A percentile compares a stretch with the other conserved stretches of the same genome.
These are phyloP conservation scores for Aspergillus cejpii DNA, from an alignment of 2,329 filamentous ascomycete species.

Conservation along the genomic window DNA sequence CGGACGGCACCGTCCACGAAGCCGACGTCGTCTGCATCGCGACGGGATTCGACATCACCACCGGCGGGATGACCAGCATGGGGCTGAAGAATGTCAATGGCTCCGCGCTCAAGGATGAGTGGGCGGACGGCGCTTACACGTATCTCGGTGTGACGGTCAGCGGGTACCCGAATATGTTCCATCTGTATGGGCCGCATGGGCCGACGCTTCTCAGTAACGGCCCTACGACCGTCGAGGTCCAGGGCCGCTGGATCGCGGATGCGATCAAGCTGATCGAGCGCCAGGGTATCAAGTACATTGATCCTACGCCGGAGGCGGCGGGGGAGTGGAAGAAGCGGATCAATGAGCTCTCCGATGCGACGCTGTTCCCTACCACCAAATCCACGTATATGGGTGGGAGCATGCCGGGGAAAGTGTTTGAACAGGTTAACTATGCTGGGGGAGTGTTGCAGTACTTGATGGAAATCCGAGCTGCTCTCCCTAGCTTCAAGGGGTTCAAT, in stretches of 20 bases:
- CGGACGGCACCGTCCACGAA: slow-evolving; percentile 34
- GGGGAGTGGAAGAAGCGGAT: slow-evolving; percentile 47
- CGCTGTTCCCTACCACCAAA: slow-evolving; percentile 46
- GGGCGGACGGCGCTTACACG: slow-evolving; percentile 33
- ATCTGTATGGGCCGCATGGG: slow-evolving; percentile 51
- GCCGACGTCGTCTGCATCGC: slow-evolving; percentile 41
- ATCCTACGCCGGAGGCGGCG: slow-evolving; percentile 44
- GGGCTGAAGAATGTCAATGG: slow-evolving; percentile 34
- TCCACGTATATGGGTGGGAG: slow-evolving; percentile 54
- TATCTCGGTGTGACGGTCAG: slow-evolving; percentile 41
- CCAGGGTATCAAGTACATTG: slow-evolving; percentile 46
- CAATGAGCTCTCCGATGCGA: slow-evolving; percentile 42
- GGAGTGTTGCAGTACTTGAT: slow-evolving; percentile 16
- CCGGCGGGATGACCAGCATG: slow-evolving; percentile 38
- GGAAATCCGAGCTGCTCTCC: slow-evolving; percentile 12
- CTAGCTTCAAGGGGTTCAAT: slow-evolving; percentile 5
- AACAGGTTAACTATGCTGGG: slow-evolving; percentile 44
- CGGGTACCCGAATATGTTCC: slow-evolving; percentile 47
- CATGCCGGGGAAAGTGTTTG: slow-evolving; percentile 49
- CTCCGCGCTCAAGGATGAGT: slow-evolving; percentile 32
- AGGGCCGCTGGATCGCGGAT: slow-evolving; percentile 52
- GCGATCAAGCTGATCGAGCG: slow-evolving; percentile 45
- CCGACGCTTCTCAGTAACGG: slow-evolving; percentile 54
- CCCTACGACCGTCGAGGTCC: slow-evolving; percentile 49
- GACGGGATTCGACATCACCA: slow-evolving; percentile 42